These are phyloP conservation scores for Lipomyces spencermartinsiae DNA, from an alignment of 805 yeast genomes.

Conservation along the genomic window DNA sequence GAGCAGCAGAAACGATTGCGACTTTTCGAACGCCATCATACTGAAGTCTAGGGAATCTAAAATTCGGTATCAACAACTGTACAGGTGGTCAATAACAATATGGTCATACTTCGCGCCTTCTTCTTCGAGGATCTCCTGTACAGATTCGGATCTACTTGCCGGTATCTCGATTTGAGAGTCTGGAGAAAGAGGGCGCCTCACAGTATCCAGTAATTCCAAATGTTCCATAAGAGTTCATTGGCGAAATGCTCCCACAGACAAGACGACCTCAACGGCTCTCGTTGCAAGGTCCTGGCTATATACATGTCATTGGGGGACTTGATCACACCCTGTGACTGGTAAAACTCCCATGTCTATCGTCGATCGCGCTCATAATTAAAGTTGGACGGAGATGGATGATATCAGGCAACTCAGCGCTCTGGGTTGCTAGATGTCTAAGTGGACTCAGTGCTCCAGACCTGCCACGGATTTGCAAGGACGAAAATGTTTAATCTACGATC, in stretches of 20 bases:
- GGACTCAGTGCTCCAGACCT: no score
- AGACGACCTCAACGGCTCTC: not conserved
- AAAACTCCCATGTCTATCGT: no score
- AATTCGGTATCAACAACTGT: not conserved
- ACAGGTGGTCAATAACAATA: not conserved
- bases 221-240: not conserved
- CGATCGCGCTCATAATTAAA: no score
- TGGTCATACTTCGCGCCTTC: slow-evolving; percentile 1
- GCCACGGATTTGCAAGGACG: no score
- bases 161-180: not conserved
- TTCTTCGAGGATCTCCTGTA: slow-evolving; percentile 2
- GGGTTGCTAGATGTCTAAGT: no score
- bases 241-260: slow-evolving; percentile 2
- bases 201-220: not conserved
- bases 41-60: not conserved
- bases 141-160: slow-evolving; percentile 1
- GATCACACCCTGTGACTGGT: no score
- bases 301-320: no score
- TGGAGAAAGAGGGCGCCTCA: slow-evolving; percentile 3
- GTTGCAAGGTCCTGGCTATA: no score
- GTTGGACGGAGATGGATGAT: no score
- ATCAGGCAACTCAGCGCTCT: no score
- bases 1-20: not conserved
- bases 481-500: no score
- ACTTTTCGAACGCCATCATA: slow-evolving; percentile 1